Evolutionary conservation across 2,329 filamentous ascomycete genomes (phyloP).

Genomic region (Xylaria sp.): DNA sequence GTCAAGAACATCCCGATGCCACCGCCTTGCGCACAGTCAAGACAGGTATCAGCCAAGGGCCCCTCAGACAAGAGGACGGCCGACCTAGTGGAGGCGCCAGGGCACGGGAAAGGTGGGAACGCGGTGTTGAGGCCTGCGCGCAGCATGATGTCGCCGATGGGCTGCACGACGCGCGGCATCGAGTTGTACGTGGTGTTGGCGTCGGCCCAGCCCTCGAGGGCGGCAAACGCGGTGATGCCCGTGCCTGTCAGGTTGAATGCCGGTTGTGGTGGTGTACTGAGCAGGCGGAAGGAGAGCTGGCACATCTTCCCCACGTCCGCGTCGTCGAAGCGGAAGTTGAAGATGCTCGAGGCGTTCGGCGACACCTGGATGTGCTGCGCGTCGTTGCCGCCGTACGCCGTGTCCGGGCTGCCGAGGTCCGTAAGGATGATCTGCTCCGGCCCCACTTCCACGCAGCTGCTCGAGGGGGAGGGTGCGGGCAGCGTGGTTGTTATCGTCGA

Average conservation of each 20-base stretch:
- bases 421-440: conserved; percentile 61
- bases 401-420: conserved; percentile 63
- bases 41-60: conserved; percentile 39
- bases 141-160: conserved; percentile 33
- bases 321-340: conserved; percentile 74
- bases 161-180: conserved; percentile 36
- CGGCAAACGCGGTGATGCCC: conserved; percentile 37
- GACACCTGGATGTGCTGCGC: conserved; percentile 62
- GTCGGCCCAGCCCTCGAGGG: conserved; percentile 36
- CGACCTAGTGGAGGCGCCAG: conserved; percentile 29
- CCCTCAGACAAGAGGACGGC: conserved; percentile 39
- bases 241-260: conserved; percentile 38
- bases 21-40: conserved; percentile 39
- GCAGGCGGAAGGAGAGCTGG: conserved; percentile 67
- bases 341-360: conserved; percentile 65
- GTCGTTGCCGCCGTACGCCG: conserved; percentile 49
- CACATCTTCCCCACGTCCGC: conserved; percentile 67
- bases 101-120: conserved; percentile 41
- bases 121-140: conserved; percentile 21
- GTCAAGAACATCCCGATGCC: conserved; percentile 41
- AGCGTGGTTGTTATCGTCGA: conserved; percentile 30
- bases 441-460: conserved; percentile 17
- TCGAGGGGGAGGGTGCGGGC: conserved; percentile 25
- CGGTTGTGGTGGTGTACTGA: background rate
- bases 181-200: conserved; percentile 39